Conservation (phyloP, 2,329 filamentous ascomycete species). For the Madurella fahalii region DNA sequence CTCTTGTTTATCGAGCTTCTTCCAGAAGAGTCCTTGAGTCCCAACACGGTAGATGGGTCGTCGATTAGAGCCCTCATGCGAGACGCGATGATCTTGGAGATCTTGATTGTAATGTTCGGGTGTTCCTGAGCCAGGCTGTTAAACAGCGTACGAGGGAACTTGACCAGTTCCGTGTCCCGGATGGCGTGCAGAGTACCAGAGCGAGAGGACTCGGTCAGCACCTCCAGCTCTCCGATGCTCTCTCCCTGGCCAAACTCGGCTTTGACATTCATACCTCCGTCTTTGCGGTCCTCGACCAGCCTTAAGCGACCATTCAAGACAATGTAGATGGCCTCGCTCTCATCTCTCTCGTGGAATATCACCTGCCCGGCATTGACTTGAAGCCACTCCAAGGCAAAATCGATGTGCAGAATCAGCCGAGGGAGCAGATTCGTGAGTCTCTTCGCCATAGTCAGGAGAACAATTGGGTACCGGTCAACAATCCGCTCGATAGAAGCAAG, state of each 20-base stretch:
- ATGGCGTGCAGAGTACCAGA: slow-evolving; percentile 92
- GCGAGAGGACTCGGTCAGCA: slow-evolving; percentile 89
- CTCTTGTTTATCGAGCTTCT: slow-evolving; percentile 60
- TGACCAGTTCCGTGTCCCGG: slow-evolving; percentile 91
- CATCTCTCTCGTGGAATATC: slow-evolving; percentile 87
- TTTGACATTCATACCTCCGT: slow-evolving; percentile 77
- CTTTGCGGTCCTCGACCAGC: slow-evolving; percentile 74
- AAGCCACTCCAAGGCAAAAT: slow-evolving; percentile 97
- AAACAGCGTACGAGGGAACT: slow-evolving; percentile 92
- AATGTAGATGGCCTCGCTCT: slow-evolving; percentile 97
- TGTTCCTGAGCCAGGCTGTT: slow-evolving; percentile 97
- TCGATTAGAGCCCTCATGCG: slow-evolving; percentile 88
- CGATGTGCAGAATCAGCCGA: slow-evolving; percentile 87
- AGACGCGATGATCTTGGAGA: slow-evolving; percentile 96
- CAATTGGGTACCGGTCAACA: slow-evolving; percentile 86
- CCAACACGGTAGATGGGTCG: slow-evolving; percentile 61
- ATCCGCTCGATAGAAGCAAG: slow-evolving; percentile 82
- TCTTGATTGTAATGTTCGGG: slow-evolving; percentile 97
- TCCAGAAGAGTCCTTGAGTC: slow-evolving; percentile 57
- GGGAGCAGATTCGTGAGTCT: slow-evolving; percentile 85
- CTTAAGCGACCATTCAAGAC: slow-evolving; percentile 90
- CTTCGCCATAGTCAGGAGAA: slow-evolving; percentile 94
- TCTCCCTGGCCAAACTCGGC: slow-evolving; percentile 96
- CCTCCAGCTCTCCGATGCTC: slow-evolving; percentile 94
- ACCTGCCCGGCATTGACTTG: slow-evolving; percentile 94